phyloP scores from a whole-genome alignment of 345 rosid species.

The Eucalyptus pauciflora region DNA sequence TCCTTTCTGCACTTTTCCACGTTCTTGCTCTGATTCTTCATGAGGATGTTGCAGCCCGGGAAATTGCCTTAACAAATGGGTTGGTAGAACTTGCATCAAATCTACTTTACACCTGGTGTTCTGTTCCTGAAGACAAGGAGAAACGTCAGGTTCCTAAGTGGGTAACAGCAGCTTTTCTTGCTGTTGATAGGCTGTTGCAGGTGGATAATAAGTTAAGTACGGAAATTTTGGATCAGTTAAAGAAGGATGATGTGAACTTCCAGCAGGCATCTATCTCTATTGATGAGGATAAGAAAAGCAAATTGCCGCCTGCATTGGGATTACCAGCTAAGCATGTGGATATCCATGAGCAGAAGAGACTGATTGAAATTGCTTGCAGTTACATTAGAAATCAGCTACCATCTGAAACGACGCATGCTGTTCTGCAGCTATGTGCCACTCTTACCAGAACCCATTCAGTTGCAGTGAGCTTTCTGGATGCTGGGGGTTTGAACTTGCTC shows the following conservation, averaged over 20 bases:
- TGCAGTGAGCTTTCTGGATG: conserved; percentile 81
- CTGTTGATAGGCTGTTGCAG: conserved; percentile 83
- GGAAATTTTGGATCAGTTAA: conserved; percentile 67
- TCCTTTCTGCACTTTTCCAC: conserved; percentile 64
- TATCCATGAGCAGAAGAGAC: conserved; percentile 55
- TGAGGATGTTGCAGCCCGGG: conserved; percentile 79
- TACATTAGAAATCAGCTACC: conserved; percentile 71
- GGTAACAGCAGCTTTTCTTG: conserved; percentile 92
- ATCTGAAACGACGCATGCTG: conserved; percentile 90
- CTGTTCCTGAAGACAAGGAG: conserved; percentile 34
- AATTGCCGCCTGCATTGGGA: conserved; percentile 45
- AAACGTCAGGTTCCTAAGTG: conserved; percentile 70
- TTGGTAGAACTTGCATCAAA: conserved; percentile 60
- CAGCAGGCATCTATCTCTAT: conserved; percentile 38
- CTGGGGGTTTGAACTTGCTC: conserved; percentile 67
- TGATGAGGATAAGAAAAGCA: conserved; percentile 61
- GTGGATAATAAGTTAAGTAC: conserved; percentile 69
- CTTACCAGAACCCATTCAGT: conserved; percentile 70
- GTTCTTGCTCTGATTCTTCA: conserved; percentile 90
- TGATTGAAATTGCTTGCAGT: conserved; percentile 81
- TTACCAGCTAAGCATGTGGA: conserved; percentile 34
- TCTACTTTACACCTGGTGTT: conserved; percentile 70
- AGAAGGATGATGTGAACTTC: conserved; percentile 23
- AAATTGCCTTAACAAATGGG: conserved; percentile 67
- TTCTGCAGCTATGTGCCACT: conserved; percentile 78